A percentile compares a stretch with the other conserved stretches of the same genome.
Conservation (phyloP, 306 rosid species). For the Prunus salicina region DNA sequence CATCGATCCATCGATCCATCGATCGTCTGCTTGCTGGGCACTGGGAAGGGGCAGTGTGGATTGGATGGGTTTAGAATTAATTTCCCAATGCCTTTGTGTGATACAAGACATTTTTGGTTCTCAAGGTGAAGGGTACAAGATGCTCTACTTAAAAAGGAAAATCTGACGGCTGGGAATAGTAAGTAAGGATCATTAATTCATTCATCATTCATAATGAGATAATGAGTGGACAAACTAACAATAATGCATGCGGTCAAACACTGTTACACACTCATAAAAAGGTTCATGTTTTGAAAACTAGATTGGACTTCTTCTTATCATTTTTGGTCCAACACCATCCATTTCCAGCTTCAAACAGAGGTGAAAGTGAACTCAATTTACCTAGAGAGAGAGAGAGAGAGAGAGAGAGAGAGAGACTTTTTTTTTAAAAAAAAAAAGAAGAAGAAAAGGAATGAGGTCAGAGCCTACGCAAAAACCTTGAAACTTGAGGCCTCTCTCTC, state of each 20-base stretch:
- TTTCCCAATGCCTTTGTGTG: conserved; percentile 13
- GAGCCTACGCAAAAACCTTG: conserved; percentile 8
- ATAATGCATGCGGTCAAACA: neutral
- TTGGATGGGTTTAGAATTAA: neutral
- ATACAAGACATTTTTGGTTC: conserved; percentile 5
- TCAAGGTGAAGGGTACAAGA: neutral
- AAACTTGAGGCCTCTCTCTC: neutral
- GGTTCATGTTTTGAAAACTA: neutral
- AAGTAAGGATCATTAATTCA: too few relatives aligned
- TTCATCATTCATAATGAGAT: neutral
- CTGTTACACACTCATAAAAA: neutral
- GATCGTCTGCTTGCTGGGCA: neutral
- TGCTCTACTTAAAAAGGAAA: neutral
- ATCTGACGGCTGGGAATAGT: neutral
- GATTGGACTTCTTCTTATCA: neutral
- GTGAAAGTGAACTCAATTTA: neutral
- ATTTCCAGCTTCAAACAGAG: neutral
- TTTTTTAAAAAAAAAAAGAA: neutral
- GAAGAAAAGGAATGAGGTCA: neutral
- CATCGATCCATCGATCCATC: neutral
- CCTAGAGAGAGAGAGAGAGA: neutral
- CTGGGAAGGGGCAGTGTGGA: neutral
- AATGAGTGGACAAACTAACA: conserved; percentile 3
- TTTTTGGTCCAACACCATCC: neutral
- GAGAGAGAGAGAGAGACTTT: neutral